Evolutionary conservation across 345 rosid species (phyloP).

Genomic region (Alliaria petiolata): DNA sequence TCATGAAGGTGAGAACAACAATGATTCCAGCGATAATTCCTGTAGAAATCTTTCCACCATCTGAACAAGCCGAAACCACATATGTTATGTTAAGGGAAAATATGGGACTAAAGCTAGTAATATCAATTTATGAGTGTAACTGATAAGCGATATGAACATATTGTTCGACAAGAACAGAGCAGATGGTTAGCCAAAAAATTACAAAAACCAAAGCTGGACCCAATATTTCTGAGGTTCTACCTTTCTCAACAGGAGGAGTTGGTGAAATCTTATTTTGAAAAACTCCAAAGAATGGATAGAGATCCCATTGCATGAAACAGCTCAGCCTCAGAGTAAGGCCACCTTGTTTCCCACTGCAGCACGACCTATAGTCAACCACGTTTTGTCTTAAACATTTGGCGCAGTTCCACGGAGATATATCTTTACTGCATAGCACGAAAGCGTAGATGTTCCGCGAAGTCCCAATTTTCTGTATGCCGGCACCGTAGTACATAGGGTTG

Average conservation of each 20-base stretch:
- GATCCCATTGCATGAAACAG: background rate
- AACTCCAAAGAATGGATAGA: background rate
- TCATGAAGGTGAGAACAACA: too few species aligned
- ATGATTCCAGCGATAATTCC: too few species aligned
- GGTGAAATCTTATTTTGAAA: background rate
- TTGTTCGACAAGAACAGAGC: background rate
- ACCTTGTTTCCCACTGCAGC: background rate
- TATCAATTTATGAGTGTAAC: background rate
- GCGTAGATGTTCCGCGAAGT: background rate
- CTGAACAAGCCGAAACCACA: too few species aligned
- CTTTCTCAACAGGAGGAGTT: background rate
- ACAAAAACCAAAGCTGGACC: background rate
- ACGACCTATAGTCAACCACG: background rate
- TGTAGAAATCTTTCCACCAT: too few species aligned
- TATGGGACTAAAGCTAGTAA: background rate
- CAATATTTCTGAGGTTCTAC: background rate
- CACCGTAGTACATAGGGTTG: background rate
- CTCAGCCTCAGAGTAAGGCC: background rate
- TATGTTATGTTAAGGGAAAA: too few species aligned
- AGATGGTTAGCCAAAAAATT: background rate
- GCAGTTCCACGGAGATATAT: background rate
- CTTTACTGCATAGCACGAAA: background rate
- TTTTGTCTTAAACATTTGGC: background rate
- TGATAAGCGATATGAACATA: background rate
- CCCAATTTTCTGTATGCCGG: background rate